Percentiles rank a stretch among this genome's conserved stretches.
These are phyloP conservation scores for Penicillium glabrum DNA, from an alignment of 2,329 filamentous ascomycete genomes.

Conservation along the genomic window DNA sequence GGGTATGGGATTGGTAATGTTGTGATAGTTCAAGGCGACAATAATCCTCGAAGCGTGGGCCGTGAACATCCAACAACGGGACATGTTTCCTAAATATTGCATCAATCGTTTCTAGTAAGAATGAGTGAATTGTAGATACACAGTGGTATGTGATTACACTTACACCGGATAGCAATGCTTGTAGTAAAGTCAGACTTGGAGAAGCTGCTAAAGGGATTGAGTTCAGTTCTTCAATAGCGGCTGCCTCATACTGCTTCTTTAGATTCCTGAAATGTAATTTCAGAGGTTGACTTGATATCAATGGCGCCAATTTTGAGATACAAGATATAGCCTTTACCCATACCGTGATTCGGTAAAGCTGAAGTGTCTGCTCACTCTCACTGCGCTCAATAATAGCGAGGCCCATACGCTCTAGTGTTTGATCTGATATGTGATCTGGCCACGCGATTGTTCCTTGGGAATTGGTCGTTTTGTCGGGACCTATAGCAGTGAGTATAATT, in stretches of 20 bases:
- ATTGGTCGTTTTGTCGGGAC: slow-evolving; percentile 17
- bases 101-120: slow-evolving; percentile 17
- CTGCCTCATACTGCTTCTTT: slow-evolving; percentile 20
- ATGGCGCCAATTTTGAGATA: slow-evolving; percentile 20
- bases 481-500: slow-evolving; percentile 5
- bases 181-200: slow-evolving; percentile 21
- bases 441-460: slow-evolving; percentile 19
- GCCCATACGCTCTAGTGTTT: slow-evolving; percentile 22
- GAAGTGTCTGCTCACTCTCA: slow-evolving; percentile 18
- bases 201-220: slow-evolving; percentile 17
- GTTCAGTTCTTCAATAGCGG: slow-evolving; percentile 18
- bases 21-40: slow-evolving; percentile 24
- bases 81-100: slow-evolving; percentile 23
- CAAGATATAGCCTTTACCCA: slow-evolving; percentile 20
- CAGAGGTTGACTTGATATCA: slow-evolving; percentile 16
- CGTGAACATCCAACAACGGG: slow-evolving; percentile 24
- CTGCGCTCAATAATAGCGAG: slow-evolving; percentile 22
- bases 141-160: neutral
- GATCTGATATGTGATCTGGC: slow-evolving; percentile 25
- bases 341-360: slow-evolving; percentile 20
- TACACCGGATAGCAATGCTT: slow-evolving; percentile 23
- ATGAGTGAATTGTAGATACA: neutral
- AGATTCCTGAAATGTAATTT: slow-evolving; percentile 18
- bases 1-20: slow-evolving; percentile 17
- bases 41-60: slow-evolving; percentile 17